Base-by-base conservation (phyloP, 805 yeast species). In the Wickerhamiella domercqiae region DNA sequence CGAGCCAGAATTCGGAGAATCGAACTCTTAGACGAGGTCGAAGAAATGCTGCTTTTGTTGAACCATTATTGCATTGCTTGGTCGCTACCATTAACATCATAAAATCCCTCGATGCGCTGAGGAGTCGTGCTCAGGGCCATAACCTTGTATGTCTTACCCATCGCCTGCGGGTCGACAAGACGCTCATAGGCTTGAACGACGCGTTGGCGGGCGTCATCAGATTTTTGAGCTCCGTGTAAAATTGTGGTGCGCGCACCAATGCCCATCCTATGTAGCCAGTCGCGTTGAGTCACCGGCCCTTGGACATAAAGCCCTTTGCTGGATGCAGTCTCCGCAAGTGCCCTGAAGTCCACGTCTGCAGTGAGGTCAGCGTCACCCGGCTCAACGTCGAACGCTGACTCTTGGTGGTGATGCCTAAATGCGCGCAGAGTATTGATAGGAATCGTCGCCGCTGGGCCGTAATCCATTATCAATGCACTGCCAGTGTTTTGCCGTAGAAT, bases 361-460 rank as follows among this genome's bases (percentile, higher is more conserved):
- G 93, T 78, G 21, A 82, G 61, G 58, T 82, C 94, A 3, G 79
- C 86, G 25, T 71, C 68, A 1, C 94, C 94, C 0, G 90, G 90
- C n/a, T 21, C 36, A 11, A 64, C 63, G n/a, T 55, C 62, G 41
- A 79, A 76, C 1, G 94, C 93, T 17, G 75, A 70, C 0, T 78
- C 86, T 48, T 81, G 68, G 46, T 70, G 68, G 54, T 82, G 93
- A 45, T 71, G 61, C 47, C 68, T 64, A 43, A 82, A 80, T 0
- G 83, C 94, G 24, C 94, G 63, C 25, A 82, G 62, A 0, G 84
- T 65, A 47, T 76, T 72, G n/a, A 69, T 67, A 2, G 93, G 94
- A 11, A 78, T 63, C 0, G 71, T 68, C 2, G 58, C 55, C 5
- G 62, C 59, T 3, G 78, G 69, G 0, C 94, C 93, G 49, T 82